Base-by-base conservation (phyloP, 2,329 filamentous ascomycete species). In the Cercospora beticola region DNA sequence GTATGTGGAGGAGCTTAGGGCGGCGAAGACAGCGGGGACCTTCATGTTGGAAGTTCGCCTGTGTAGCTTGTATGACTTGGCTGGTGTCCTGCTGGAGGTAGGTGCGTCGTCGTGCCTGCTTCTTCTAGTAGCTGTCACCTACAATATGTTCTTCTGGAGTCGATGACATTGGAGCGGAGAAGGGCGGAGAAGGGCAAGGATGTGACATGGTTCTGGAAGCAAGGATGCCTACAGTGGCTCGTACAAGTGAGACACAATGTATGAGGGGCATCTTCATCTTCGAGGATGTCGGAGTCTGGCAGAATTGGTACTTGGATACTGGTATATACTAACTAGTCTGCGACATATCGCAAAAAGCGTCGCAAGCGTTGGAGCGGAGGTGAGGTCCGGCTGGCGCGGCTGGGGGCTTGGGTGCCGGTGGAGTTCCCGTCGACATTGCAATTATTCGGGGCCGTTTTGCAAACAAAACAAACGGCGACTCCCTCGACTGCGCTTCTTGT, bases 401-500 rank as follows among this genome's bases (percentile, higher is more conserved):
- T 14, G 14, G 28, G 28, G 28, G 54, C 30, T 30, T 58, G 26
- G 54, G 23, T 30, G 26, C 54, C 54, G 54, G 26, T 30, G 26
- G 54, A 30, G 30, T 8, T n/a, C 23, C 26, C 26, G 54, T 30
- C 54, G 30, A 30, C 26, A 49, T 33, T 33, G 31, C 31, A 12
- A 33, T 33, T 33, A 33, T 62, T 62, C 59, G 59, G 59, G 36
- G 14, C 59, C 59, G 60, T 52, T 52, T 52, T 62, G 26, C 40
- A 18, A 62, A 6, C 9, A 62, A 28, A 46, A 26, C 9, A 18
- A 26, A 16, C 12, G 16, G 28, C 26, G 9, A 10, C 16, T 14
- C 14, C 9, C 28, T 52, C 60, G 21, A 21, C 43, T 21, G 23
- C 23, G 5, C 18, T 23, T 28, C 0, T 1, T 18, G 54, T 18